These are phyloP conservation scores for Heterobasidion annosum DNA, from an alignment of 1,284 basidiomycete genomes.

Conservation along the genomic window DNA sequence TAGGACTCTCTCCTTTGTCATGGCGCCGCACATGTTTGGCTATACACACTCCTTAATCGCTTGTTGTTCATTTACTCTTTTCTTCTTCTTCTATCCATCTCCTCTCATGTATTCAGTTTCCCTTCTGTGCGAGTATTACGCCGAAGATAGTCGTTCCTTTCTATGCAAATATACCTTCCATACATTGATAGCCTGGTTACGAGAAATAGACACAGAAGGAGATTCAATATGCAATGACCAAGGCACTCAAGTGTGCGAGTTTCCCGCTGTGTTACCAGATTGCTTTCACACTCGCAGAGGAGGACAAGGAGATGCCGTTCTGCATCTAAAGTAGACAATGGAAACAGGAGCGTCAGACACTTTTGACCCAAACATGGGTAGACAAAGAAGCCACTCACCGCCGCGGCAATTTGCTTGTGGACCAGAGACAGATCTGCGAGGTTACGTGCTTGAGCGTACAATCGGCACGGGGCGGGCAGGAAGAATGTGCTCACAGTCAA, in stretches of 20 bases:
- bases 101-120: not conserved
- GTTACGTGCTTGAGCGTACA: not conserved
- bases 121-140: not conserved
- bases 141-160: not conserved
- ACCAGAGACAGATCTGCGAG: slow-evolving; percentile 40
- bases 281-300: slow-evolving; percentile 7
- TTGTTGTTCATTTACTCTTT: slow-evolving; percentile 13
- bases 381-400: slow-evolving; percentile 34
- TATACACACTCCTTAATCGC: slow-evolving; percentile 10
- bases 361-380: not conserved
- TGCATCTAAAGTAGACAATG: slow-evolving; percentile 6
- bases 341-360: not conserved
- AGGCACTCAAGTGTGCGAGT: no score
- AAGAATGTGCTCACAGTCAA: slow-evolving; percentile 55
- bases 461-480: not conserved
- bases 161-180: not conserved
- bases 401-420: slow-evolving; percentile 51
- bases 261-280: slow-evolving; percentile 6
- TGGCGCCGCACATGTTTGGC: slow-evolving; percentile 17
- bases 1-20: not conserved
- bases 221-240: no score
- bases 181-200: not conserved
- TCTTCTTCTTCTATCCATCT: slow-evolving; percentile 10
- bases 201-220: no score
- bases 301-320: slow-evolving; percentile 6